These are phyloP conservation scores for Micromonas pusilla DNA, from an alignment of 139 green algal genomes.

Conservation along the genomic window DNA sequence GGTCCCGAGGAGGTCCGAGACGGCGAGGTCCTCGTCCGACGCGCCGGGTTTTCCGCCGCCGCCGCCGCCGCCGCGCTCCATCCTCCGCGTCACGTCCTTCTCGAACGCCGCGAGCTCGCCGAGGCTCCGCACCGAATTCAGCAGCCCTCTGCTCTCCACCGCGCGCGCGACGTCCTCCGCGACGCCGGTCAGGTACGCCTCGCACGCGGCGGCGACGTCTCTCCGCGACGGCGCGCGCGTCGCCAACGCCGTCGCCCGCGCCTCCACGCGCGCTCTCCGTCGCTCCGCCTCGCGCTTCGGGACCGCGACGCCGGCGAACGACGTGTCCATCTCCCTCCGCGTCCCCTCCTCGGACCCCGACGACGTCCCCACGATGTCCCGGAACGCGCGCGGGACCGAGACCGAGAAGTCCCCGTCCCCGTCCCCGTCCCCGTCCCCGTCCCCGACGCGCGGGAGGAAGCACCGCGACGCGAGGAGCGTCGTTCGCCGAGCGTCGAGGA, in stretches of 20 bases:
- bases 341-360: too few relatives aligned
- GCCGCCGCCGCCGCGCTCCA: too few relatives aligned
- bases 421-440: too few relatives aligned
- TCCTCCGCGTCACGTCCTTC: neutral
- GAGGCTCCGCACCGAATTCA: neutral
- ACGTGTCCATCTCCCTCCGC: too few relatives aligned
- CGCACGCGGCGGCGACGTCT: neutral
- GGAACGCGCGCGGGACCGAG: too few relatives aligned
- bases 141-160: neutral
- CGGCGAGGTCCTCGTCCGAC: neutral
- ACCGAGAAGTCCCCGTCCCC: too few relatives aligned
- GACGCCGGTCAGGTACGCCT: neutral
- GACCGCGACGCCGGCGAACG: neutral
- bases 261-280: too few relatives aligned
- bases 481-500: too few relatives aligned
- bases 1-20: neutral
- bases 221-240: neutral
- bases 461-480: too few relatives aligned
- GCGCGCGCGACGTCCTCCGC: slow-evolving; percentile 22
- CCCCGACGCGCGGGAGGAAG: too few relatives aligned
- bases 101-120: neutral
- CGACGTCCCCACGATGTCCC: too few relatives aligned
- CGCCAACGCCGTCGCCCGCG: neutral
- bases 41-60: neutral
- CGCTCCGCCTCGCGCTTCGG: neutral